Evolutionary conservation across 169 alveolate species (phyloP).

Genomic region (Pseudocohnilembus persalinus): DNA sequence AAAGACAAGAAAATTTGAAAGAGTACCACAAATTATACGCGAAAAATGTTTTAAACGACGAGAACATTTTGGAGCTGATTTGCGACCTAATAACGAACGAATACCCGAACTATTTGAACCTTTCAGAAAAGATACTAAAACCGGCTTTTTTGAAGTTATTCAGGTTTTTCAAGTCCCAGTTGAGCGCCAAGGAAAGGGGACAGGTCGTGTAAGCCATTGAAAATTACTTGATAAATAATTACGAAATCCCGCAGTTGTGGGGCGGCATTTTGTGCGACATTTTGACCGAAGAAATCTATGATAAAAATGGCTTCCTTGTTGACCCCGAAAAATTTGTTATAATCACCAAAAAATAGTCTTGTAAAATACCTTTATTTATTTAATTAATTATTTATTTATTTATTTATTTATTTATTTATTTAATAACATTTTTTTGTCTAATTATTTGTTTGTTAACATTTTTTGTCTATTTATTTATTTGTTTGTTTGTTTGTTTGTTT

Average conservation of each 20-base stretch:
- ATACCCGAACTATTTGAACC: not conserved
- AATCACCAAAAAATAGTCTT: not conserved
- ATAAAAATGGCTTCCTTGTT: not conserved
- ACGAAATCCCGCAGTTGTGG: not conserved
- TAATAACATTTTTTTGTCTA: no score
- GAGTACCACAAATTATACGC: not conserved
- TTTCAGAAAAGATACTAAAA: not conserved
- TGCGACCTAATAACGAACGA: not conserved
- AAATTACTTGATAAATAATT: not conserved
- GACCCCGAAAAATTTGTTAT: not conserved
- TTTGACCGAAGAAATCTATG: not conserved
- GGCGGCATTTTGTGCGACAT: not conserved
- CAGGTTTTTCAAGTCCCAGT: not conserved
- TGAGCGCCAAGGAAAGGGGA: not conserved
- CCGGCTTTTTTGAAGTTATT: not conserved
- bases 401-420: no score
- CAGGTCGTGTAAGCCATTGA: not conserved
- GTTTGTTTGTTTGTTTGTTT: no score
- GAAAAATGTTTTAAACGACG: not conserved
- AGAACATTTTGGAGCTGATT: not conserved
- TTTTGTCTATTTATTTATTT: no score
- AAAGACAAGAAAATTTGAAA: not conserved
- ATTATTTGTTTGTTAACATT: no score
- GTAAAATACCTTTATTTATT: no score
- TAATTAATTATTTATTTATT: no score